These are phyloP conservation scores for Paracoccidioides brasiliensis DNA, from an alignment of 2,329 filamentous ascomycete species.

Conservation along the genomic window DNA sequence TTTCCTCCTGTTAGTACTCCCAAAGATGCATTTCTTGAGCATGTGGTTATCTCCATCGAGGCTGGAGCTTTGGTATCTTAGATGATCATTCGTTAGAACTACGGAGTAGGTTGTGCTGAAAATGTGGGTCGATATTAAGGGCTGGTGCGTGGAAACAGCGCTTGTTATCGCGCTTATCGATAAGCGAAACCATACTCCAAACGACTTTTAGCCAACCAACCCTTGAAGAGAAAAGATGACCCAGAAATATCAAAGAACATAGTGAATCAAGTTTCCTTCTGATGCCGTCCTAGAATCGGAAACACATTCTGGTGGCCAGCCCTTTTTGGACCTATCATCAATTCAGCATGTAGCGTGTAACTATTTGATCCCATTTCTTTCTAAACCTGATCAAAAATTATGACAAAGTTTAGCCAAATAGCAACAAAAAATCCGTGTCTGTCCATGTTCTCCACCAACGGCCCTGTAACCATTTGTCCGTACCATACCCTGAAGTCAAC, in stretches of 20 bases:
- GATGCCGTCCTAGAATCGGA: too few relatives aligned
- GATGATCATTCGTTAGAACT: neutral
- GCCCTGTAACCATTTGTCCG: neutral
- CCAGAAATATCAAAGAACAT: too few relatives aligned
- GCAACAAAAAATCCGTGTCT: neutral
- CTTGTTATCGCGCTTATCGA: neutral
- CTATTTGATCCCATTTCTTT: too few relatives aligned
- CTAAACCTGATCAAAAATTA: too few relatives aligned
- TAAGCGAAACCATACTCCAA: neutral
- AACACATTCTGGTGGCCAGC: too few relatives aligned
- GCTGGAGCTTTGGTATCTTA: neutral
- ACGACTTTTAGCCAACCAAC: too few relatives aligned
- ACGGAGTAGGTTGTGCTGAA: too few relatives aligned
- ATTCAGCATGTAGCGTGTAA: too few relatives aligned
- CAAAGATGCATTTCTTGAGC: neutral
- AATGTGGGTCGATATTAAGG: neutral
- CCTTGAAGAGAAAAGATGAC: too few relatives aligned
- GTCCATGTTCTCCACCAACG: neutral
- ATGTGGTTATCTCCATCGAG: neutral
- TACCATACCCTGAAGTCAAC: neutral
- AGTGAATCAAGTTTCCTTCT: too few relatives aligned
- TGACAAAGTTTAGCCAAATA: neutral
- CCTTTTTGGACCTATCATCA: too few relatives aligned
- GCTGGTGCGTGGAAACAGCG: neutral
- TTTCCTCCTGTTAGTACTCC: neutral